Percentiles rank a stretch among this genome's conserved stretches.
These are phyloP conservation scores for Boletus subcaerulescens DNA, from an alignment of 768 basidiomycete species.

Conservation along the genomic window DNA sequence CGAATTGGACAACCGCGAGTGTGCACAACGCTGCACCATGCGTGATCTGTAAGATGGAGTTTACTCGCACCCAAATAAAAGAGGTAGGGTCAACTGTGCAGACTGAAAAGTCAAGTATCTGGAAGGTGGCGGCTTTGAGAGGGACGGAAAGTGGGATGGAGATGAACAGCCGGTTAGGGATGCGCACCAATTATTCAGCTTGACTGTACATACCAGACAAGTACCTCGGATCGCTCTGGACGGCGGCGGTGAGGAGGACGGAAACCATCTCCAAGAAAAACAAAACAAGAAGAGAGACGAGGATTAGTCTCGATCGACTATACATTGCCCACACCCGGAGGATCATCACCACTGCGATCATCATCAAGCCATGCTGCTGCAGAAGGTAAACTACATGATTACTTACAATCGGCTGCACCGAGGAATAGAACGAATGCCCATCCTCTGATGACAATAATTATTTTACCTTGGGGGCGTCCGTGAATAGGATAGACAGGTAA, in stretches of 20 bases:
- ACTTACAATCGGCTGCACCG: slow-evolving; percentile 5
- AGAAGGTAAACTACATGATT: background rate
- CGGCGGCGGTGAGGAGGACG: background rate
- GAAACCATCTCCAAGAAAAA: background rate
- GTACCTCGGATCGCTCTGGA: background rate
- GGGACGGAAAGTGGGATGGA: too few relatives aligned
- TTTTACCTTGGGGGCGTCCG: background rate
- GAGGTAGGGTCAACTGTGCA: background rate
- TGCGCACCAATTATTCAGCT: background rate
- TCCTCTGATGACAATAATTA: background rate
- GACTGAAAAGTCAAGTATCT: background rate
- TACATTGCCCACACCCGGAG: slow-evolving; percentile 3
- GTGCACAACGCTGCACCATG: background rate
- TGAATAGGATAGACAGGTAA: background rate
- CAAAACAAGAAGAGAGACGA: background rate
- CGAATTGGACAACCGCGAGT: background rate
- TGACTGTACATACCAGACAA: background rate
- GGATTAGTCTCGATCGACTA: background rate
- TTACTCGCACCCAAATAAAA: background rate
- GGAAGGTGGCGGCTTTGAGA: background rate
- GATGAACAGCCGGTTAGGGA: background rate
- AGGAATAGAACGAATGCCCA: slow-evolving; percentile 1
- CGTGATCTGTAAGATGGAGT: background rate
- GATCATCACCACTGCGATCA: background rate
- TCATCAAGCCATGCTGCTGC: background rate